Evolutionary conservation across 140 eudicot species (phyloP).

Genomic region (Erigeron philadelphicus): DNA sequence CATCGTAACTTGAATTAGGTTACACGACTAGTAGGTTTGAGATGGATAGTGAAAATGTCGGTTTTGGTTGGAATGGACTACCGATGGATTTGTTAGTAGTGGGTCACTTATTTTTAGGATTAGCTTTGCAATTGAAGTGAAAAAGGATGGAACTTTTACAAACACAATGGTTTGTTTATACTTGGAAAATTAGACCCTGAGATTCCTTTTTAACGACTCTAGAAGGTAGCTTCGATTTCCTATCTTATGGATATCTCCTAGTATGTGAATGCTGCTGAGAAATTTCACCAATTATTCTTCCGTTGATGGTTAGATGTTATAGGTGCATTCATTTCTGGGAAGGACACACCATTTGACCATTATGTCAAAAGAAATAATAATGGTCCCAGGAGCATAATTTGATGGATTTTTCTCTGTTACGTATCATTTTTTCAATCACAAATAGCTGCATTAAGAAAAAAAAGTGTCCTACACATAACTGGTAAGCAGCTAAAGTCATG

Average conservation of each 20-base stretch:
- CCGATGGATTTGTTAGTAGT: background rate
- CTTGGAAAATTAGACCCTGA: background rate
- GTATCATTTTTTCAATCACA: background rate
- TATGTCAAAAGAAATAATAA: background rate
- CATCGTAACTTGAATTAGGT: background rate
- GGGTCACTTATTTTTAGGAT: background rate
- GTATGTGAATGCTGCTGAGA: background rate
- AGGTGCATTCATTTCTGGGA: background rate
- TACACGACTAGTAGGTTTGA: background rate
- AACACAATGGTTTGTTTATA: background rate
- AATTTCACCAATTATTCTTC: background rate
- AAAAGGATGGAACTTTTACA: constrained; percentile 8
- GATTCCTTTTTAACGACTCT: background rate
- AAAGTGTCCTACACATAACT: background rate
- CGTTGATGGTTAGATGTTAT: background rate
- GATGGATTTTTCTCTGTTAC: background rate
- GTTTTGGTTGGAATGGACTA: background rate
- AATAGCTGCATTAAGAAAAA: constrained; percentile 13
- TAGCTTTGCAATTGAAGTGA: background rate
- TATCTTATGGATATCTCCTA: background rate
- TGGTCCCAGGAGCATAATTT: constrained; percentile 2
- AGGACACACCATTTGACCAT: constrained; percentile 14
- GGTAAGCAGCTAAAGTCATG: constrained; percentile 14
- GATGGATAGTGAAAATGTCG: background rate
- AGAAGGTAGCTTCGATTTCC: background rate